Evolutionary conservation across 257 asterid species (phyloP), one percentile per base, ranked within the genome.

Genomic region (Ehretia macrophylla): DNA sequence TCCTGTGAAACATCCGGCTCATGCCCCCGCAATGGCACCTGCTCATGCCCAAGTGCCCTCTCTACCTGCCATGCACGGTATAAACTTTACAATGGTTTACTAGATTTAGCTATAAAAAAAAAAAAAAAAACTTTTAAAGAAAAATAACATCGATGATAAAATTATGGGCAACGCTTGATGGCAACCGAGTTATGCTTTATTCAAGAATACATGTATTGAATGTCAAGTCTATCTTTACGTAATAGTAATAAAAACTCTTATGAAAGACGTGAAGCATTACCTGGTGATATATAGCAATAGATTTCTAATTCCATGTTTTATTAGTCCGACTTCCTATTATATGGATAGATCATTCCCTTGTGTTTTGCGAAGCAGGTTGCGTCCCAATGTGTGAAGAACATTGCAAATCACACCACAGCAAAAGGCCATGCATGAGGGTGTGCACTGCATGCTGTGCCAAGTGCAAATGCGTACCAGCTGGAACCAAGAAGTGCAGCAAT

Each of bases 321-420:
- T n/a, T n/a, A n/a, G n/a, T n/a, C n/a, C n/a, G n/a, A n/a, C n/a
- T n/a, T n/a, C n/a, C n/a, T n/a, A n/a, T n/a, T n/a, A n/a, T n/a
- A n/a, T n/a, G n/a, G n/a, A n/a, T n/a, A n/a, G n/a, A n/a, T n/a
- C n/a, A n/a, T n/a, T n/a, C n/a, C n/a, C n/a, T n/a, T n/a, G n/a
- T n/a, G n/a, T n/a, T n/a, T n/a, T n/a, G n/a, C n/a, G n/a, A 1
- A 59, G 62, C 63, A 77, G 82, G 70, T 39, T 77, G 82, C 48
- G 59, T 69, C 58, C 54, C 62, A 4, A 64, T 20, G 55, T 76
- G 82, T 17, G 32, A 18, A 1, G 56, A 54, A 9, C 40, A 72
- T 20, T 77, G 82, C 68, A 72, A 64, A 68, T 50, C 71, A 10
- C 5, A 39, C 0, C 62, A 59, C 21, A 72, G 70, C 21, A 77